phyloP scores from a whole-genome alignment of 176 grass and related monocot species.

The Leersia perrieri region DNA sequence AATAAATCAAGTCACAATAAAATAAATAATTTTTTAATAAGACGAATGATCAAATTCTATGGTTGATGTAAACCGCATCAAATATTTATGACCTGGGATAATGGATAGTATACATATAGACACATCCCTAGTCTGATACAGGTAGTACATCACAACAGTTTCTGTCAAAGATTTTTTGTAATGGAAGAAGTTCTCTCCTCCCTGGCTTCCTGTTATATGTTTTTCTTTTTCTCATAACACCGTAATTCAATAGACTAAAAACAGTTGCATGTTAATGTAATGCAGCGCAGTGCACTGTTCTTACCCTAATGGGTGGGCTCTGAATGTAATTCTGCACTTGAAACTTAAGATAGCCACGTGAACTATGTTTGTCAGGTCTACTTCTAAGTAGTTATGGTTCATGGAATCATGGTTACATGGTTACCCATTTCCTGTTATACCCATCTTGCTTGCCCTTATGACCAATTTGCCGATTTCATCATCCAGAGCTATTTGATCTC shows the following conservation, averaged over 20 bases:
- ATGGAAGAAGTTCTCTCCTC: no score
- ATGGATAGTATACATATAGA: no score
- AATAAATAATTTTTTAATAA: no score
- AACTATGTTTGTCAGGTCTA: background rate
- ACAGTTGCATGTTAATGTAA: background rate
- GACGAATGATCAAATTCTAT: no score
- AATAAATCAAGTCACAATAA: no score
- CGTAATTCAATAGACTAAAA: background rate
- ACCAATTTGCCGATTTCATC: slow-evolving; percentile 56
- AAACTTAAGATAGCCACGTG: background rate
- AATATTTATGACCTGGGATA: no score
- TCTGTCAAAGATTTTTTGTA: no score
- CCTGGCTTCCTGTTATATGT: background rate
- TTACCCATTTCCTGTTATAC: slow-evolving; percentile 26
- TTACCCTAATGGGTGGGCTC: background rate
- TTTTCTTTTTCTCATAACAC: background rate
- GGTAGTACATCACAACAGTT: no score
- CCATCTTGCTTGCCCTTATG: slow-evolving; percentile 37
- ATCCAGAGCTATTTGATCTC: slow-evolving; percentile 63
- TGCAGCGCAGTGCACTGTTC: background rate
- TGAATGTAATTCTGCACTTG: background rate
- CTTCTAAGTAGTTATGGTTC: background rate
- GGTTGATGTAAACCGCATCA: no score
- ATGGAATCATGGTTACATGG: no score
- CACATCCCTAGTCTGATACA: no score